Evolutionary conservation across 1,284 basidiomycete species (phyloP), one percentile per base, ranked within the genome.

Genomic region (Cutaneotrichosporon spelunceum): DNA sequence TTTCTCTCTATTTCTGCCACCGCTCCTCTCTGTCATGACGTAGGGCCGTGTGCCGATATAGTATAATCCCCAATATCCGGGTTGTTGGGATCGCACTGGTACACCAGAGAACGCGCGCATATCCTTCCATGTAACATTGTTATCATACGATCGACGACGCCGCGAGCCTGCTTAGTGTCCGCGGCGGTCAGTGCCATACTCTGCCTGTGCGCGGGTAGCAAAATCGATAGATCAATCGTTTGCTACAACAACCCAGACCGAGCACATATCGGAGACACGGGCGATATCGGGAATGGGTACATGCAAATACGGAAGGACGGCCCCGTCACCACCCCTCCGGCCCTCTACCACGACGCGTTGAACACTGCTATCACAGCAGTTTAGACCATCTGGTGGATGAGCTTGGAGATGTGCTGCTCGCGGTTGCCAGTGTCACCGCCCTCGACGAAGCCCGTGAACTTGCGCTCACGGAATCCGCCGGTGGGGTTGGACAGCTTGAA

Each of bases 401-500:
- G 90, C 81, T 90, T 89, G 87, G 95, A 95, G 85, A 98, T 97
- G 85, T 91, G 91, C 74, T 83, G 83, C 82, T 97, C 94, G 78
- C 93, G 90, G 85, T 97, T 88, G 81, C 94, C 94, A 78, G 77
- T 72, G 84, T 98, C 94, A 83, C 94, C 93, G 76, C 91, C 91
- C 84, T 93, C 86, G 66, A 95, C 86, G 79, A 85, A 94, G 82
- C 91, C 89, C 83, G 88, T 92, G 88, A 98, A 95, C 84, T 99
- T 99, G 79, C 93, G 86, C 77, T 85, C 87, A 82, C 91, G 89
- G 93, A 93, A 99, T 74, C 96, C 96, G 72, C 96, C 95, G 74
- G 86, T 98, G 63, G 96, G 94, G 88, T 97, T 98, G 71, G 93
- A 96, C 67, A 99, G 89, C 82, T 99, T 98, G 88, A 99, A 98